phyloP scores from a whole-genome alignment of 208 protist genomes.

The Lotmaria passim region DNA sequence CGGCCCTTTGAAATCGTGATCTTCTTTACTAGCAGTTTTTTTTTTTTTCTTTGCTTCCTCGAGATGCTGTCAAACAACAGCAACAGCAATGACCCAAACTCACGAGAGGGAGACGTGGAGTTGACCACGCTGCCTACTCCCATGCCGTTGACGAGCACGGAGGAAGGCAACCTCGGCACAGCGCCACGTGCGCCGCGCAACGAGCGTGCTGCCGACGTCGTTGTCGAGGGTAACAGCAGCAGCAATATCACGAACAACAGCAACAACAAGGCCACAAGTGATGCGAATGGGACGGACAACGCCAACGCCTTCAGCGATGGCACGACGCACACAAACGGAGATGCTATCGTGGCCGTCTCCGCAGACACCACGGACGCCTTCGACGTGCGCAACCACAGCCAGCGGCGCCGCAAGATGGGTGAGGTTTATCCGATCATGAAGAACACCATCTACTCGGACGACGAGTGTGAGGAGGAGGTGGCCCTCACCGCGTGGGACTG shows the following conservation, averaged over 20 bases:
- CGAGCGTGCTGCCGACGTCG: slow-evolving; percentile 35
- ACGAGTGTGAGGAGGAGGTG: slow-evolving; percentile 50
- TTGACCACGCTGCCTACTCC: not conserved
- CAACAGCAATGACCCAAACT: not conserved
- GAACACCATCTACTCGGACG: slow-evolving; percentile 64
- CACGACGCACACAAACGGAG: slow-evolving; percentile 11
- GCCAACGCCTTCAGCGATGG: not conserved
- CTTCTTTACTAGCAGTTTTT: too few species aligned
- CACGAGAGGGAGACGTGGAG: not conserved
- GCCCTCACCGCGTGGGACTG: slow-evolving; percentile 40
- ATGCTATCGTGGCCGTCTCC: not conserved
- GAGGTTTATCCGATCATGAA: slow-evolving; percentile 69
- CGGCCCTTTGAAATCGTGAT: too few species aligned
- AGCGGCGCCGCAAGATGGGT: slow-evolving; percentile 39
- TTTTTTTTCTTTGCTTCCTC: not conserved
- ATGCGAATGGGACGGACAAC: not conserved
- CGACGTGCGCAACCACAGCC: slow-evolving; percentile 17
- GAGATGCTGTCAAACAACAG: slow-evolving; percentile 6
- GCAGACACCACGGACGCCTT: not conserved
- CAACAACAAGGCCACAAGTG: not conserved
- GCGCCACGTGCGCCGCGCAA: slow-evolving; percentile 12
- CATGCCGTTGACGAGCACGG: not conserved
- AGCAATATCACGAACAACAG: not conserved
- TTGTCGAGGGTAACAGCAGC: slow-evolving; percentile 19
- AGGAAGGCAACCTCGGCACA: not conserved